Evolutionary conservation across 2,329 filamentous ascomycete species (phyloP).

Genomic region (Knufia fluminis): DNA sequence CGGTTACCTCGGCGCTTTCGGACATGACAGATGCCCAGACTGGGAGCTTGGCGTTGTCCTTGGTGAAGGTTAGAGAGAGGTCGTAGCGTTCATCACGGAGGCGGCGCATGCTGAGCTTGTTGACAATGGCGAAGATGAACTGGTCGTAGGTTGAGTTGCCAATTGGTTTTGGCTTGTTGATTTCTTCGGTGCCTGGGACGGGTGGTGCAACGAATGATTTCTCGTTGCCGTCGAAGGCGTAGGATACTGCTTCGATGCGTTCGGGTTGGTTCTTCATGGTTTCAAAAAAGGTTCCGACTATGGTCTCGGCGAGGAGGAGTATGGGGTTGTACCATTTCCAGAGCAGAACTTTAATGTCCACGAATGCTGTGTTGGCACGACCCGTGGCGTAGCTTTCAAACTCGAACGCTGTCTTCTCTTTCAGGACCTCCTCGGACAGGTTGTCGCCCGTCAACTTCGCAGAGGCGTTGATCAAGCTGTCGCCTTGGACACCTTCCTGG

Average conservation of each 20-base stretch:
- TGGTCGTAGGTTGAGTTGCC: conserved; percentile 63
- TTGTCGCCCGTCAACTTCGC: conserved; percentile 31
- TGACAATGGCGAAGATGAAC: conserved; percentile 90
- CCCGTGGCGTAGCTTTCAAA: conserved; percentile 83
- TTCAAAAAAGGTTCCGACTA: conserved; percentile 71
- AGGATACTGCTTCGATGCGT: conserved; percentile 64
- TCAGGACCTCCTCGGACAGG: conserved; percentile 54
- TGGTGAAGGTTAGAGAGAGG: conserved; percentile 81
- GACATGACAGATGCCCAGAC: conserved; percentile 90
- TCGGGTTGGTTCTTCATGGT: conserved; percentile 61
- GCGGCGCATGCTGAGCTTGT: conserved; percentile 88
- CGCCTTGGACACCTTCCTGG: conserved; percentile 36
- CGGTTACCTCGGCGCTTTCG: conserved; percentile 90
- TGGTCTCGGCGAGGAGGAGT: conserved; percentile 55
- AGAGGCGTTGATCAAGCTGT: conserved; percentile 29
- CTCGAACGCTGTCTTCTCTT: conserved; percentile 81
- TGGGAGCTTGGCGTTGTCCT: conserved; percentile 84
- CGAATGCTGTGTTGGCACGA: conserved; percentile 82
- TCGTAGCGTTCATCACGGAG: conserved; percentile 91
- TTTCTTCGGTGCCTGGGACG: conserved; percentile 50
- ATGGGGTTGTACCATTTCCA: conserved; percentile 81
- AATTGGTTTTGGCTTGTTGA: conserved; percentile 51
- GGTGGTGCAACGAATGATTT: conserved; percentile 60
- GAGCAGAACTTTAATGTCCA: conserved; percentile 74
- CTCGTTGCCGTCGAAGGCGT: conserved; percentile 90